Percentiles rank a stretch among this genome's conserved stretches.
Evolutionary conservation across 805 yeast species (phyloP).

Genomic region (Starmera dryadoides): DNA sequence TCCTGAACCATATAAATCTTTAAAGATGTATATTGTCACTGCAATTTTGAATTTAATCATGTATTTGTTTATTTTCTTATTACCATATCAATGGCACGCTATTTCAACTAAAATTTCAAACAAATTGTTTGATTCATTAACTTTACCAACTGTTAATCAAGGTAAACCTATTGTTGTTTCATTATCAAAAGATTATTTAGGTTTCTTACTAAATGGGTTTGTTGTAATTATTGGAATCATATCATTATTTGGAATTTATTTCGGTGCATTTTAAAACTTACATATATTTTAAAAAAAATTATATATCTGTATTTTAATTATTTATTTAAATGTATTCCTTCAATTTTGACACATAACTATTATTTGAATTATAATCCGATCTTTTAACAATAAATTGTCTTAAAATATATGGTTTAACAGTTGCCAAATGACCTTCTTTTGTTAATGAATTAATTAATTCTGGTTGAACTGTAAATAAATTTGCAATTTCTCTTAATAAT

Average conservation of each 20-base stretch:
- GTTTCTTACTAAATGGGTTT: conserved; percentile 5
- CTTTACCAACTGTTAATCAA: not conserved
- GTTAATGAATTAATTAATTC: conserved; percentile 70
- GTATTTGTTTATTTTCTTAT: conserved; percentile 18
- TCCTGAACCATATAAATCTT: conserved; percentile 45
- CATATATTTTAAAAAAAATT: too few relatives aligned
- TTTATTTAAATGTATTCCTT: not conserved
- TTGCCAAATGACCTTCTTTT: conserved; percentile 71
- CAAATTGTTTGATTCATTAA: not conserved
- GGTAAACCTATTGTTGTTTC: not conserved
- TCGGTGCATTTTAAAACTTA: conserved; percentile 10
- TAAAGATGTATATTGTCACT: conserved; percentile 26
- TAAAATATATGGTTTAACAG: conserved; percentile 52
- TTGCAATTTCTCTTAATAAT: conserved; percentile 73
- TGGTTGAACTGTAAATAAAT: conserved; percentile 78
- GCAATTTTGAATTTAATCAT: conserved; percentile 13
- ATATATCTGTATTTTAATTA: too few relatives aligned
- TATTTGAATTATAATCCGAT: conserved; percentile 55
- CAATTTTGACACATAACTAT: conserved; percentile 16
- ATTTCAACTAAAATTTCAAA: conserved; percentile 6
- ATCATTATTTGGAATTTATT: conserved; percentile 12
- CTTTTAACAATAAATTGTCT: conserved; percentile 63
- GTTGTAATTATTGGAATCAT: conserved; percentile 9
- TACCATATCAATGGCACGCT: conserved; percentile 20
- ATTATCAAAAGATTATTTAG: conserved; percentile 7